phyloP scores from a whole-genome alignment of 495 filamentous ascomycete species.

The Pseudotulostoma volvatum region DNA sequence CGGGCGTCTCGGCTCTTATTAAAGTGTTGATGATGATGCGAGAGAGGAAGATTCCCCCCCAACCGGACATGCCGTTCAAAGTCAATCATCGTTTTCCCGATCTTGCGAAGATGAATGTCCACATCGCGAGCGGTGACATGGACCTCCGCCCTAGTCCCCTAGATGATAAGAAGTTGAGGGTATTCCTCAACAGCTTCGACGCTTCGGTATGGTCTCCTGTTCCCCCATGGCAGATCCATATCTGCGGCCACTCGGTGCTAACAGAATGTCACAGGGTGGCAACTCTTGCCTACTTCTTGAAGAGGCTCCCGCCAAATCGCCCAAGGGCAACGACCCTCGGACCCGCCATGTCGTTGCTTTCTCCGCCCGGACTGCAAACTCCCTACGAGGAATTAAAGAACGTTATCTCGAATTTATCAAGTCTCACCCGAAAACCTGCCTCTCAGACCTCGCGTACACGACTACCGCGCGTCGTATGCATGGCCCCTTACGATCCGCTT shows the following conservation, averaged over 20 bases:
- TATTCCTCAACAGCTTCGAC: conserved; percentile 24
- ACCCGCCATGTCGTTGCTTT: conserved; percentile 14
- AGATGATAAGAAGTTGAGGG: conserved; percentile 10
- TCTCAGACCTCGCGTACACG: conserved; percentile 49
- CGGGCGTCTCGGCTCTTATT: conserved; percentile 8
- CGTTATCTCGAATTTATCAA: conserved; percentile 13
- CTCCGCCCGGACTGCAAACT: conserved; percentile 15
- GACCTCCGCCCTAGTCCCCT: too few species aligned
- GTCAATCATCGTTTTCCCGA: background rate
- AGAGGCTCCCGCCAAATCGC: conserved; percentile 13
- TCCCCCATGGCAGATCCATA: too few species aligned
- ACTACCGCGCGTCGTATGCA: conserved; percentile 68
- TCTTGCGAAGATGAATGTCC: background rate
- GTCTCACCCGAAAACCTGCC: conserved; percentile 3
- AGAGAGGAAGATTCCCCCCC: conserved; percentile 8
- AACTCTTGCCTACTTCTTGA: conserved; percentile 23
- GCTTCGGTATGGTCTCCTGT: too few species aligned
- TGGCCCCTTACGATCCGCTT: conserved; percentile 52
- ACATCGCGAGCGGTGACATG: too few species aligned
- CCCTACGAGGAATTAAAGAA: conserved; percentile 16
- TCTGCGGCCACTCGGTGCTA: too few species aligned
- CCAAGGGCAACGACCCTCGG: conserved; percentile 5
- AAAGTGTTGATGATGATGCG: conserved; percentile 13
- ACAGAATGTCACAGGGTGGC: too few species aligned
- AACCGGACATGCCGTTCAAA: conserved; percentile 9